Evolutionary conservation across 148 eudicot species (phyloP).

Genomic region (Nepenthes mirabilis): DNA sequence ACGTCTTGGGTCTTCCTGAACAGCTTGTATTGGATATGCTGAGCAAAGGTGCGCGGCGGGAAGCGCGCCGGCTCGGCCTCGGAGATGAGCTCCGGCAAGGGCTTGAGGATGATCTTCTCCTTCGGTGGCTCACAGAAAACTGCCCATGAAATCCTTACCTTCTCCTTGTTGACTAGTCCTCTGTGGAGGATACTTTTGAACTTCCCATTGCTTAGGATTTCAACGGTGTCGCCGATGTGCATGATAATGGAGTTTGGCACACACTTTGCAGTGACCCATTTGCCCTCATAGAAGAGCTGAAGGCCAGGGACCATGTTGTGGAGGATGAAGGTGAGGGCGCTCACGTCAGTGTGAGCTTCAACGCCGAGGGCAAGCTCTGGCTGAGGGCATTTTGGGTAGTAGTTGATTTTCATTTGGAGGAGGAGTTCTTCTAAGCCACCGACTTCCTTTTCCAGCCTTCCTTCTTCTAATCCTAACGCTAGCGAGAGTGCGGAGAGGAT

Average conservation of each 20-base stretch:
- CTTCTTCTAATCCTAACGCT: conserved; percentile 67
- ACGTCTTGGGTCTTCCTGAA: conserved; percentile 48
- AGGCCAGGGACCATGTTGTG: conserved; percentile 99
- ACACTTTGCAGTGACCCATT: conserved; percentile 87
- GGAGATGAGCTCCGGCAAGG: conserved; percentile 57
- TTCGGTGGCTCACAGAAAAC: conserved; percentile 93
- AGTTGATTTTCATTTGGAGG: conserved; percentile 81
- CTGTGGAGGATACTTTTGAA: conserved; percentile 89
- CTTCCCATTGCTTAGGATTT: conserved; percentile 84
- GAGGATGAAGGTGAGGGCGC: conserved; percentile 79
- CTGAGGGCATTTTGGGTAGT: conserved; percentile 94
- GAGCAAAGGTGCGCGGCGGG: conserved; percentile 72
- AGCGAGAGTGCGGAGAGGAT: conserved; percentile 54
- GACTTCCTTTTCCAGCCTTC: conserved; percentile 63
- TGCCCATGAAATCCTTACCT: conserved; percentile 92
- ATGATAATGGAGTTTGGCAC: conserved; percentile 86
- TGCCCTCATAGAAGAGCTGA: conserved; percentile 66
- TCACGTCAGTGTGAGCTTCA: conserved; percentile 88
- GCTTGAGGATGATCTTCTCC: conserved; percentile 75
- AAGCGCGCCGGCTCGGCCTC: conserved; percentile 53
- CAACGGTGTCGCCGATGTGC: conserved; percentile 88
- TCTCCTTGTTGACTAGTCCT: conserved; percentile 85
- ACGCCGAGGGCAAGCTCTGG: conserved; percentile 92
- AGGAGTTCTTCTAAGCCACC: conserved; percentile 72
- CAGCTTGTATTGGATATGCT: conserved; percentile 63